A percentile compares a stretch with the other conserved stretches of the same genome.
Conservation (phyloP, 768 basidiomycete species). For the Chalciporus chontae region DNA sequence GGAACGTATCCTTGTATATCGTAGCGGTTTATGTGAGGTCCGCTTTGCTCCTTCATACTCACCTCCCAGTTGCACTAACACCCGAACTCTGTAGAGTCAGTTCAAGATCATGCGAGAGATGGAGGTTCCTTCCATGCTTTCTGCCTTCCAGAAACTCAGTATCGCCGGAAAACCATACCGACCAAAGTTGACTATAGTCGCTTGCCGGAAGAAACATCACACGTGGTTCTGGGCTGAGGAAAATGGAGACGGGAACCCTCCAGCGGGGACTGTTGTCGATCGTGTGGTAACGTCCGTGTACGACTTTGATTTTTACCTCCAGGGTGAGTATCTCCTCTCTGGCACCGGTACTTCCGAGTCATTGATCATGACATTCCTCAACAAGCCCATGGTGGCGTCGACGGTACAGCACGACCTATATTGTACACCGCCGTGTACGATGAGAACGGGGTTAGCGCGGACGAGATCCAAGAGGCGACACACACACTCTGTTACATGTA, state of each 20-base stretch:
- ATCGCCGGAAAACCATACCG: constrained; percentile 30
- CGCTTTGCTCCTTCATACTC: constrained; percentile 3
- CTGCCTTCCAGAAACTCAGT: constrained; percentile 35
- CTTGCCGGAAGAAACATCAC: constrained; percentile 49
- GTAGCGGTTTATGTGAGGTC: constrained; percentile 75
- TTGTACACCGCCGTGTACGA: constrained; percentile 1
- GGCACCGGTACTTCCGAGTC: not conserved
- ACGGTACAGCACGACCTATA: constrained; percentile 1
- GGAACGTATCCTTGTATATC: constrained; percentile 41
- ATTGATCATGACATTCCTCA: not conserved
- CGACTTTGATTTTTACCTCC: constrained; percentile 49
- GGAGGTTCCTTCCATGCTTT: constrained; percentile 39
- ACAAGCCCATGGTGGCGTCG: not conserved
- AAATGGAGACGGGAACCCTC: constrained; percentile 42
- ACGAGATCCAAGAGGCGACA: constrained; percentile 1
- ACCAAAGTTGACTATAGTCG: constrained; percentile 42
- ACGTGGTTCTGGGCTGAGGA: constrained; percentile 43
- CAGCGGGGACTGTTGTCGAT: constrained; percentile 47
- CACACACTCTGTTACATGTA: constrained; percentile 3
- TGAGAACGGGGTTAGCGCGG: not conserved
- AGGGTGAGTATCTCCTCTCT: constrained; percentile 20
- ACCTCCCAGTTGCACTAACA: not conserved
- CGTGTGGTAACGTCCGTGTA: constrained; percentile 44
- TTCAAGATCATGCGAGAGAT: constrained; percentile 38
- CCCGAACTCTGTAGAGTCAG: constrained; percentile 35